Evolutionary conservation across 306 rosid species (phyloP).

Genomic region (Vicia villosa): DNA sequence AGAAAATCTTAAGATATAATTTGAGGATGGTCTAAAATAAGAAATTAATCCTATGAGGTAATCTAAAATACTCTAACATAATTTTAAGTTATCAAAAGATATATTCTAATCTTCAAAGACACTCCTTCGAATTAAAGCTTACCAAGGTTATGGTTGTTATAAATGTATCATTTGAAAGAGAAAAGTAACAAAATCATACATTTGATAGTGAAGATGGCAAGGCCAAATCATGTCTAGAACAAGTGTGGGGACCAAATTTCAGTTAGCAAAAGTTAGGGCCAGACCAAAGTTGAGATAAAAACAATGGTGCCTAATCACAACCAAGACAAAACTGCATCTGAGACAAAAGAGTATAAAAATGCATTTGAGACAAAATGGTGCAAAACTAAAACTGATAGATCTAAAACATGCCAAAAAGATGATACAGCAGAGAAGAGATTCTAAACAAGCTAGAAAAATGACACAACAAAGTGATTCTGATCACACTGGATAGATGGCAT

Average conservation of each 20-base stretch:
- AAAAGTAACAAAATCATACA: not conserved
- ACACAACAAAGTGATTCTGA: not conserved
- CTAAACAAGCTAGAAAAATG: not conserved
- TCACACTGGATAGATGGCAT: not conserved
- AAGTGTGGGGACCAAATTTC: not conserved
- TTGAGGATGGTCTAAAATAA: not conserved
- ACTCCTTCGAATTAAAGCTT: no score
- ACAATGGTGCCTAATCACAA: not conserved
- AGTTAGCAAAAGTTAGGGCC: not conserved
- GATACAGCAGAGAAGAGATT: not conserved
- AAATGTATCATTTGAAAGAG: not conserved
- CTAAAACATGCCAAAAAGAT: not conserved
- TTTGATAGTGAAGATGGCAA: not conserved
- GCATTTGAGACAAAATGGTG: not conserved
- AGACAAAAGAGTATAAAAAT: not conserved
- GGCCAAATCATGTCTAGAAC: not conserved
- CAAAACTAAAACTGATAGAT: not conserved
- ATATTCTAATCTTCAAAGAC: no score
- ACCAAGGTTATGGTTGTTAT: no score
- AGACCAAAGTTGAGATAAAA: not conserved
- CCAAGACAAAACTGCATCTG: not conserved
- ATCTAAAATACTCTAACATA: not conserved
- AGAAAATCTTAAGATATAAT: not conserved
- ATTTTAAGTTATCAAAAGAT: not conserved
- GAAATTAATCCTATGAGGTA: not conserved